A percentile compares a stretch with the other conserved stretches of the same genome.
These are phyloP conservation scores for Populus nigra DNA, from an alignment of 345 rosid genomes.

Conservation along the genomic window DNA sequence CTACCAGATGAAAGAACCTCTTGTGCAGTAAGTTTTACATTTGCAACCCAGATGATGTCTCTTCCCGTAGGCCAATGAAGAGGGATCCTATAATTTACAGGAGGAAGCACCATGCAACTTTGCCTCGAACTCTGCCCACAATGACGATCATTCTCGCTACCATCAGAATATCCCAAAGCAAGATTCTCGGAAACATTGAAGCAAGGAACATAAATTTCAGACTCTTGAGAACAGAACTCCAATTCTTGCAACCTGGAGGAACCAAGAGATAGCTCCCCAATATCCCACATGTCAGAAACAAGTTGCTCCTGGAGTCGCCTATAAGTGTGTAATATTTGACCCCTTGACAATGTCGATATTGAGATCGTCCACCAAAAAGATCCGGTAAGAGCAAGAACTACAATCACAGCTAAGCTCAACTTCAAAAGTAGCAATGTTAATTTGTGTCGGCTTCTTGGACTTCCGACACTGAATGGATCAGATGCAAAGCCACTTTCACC, in stretches of 20 bases:
- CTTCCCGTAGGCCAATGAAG: conserved; percentile 97
- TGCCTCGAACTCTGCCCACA: conserved; percentile 53
- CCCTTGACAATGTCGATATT: conserved; percentile 66
- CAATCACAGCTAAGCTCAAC: conserved; percentile 67
- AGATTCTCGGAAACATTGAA: conserved; percentile 63
- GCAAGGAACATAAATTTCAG: conserved; percentile 84
- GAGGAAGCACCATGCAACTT: conserved; percentile 74
- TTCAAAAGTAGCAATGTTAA: conserved; percentile 55
- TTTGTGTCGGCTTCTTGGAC: conserved; percentile 62
- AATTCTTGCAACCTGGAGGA: conserved; percentile 65
- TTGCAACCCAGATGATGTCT: conserved; percentile 85
- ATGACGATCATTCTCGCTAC: conserved; percentile 58
- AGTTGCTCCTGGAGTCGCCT: conserved; percentile 87
- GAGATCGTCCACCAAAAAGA: conserved; percentile 96
- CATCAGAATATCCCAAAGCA: conserved; percentile 50
- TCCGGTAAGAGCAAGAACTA: conserved; percentile 62
- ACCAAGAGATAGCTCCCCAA: conserved; percentile 85
- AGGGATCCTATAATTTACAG: conserved; percentile 72
- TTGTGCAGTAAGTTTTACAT: conserved; percentile 85
- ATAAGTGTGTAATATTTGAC: conserved; percentile 69
- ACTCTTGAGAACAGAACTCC: conserved; percentile 67
- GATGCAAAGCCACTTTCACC: conserved; percentile 58
- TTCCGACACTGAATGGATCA: conserved; percentile 46
- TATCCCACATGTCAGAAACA: conserved; percentile 81
- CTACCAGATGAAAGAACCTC: conserved; percentile 97